Conservation (phyloP, 169 alveolate genomes). For the Theileria orientalis region DNA sequence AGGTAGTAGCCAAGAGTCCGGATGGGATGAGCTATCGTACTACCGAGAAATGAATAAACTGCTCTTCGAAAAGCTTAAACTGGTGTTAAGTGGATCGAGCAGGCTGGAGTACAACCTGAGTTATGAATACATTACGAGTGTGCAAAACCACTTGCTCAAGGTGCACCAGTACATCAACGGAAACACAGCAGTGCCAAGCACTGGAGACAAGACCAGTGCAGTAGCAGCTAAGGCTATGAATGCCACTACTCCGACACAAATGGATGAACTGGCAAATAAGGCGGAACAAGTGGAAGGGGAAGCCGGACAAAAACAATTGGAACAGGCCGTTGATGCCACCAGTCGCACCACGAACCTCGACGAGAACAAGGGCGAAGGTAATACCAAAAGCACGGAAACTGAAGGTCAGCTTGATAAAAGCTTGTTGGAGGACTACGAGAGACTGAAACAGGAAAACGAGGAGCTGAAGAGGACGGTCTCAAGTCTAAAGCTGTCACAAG, state of each 20-base stretch:
- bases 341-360: no score
- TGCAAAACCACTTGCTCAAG: slow-evolving; percentile 43
- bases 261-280: background rate
- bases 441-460: slow-evolving; percentile 21
- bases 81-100: slow-evolving; percentile 11
- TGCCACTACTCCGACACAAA: background rate
- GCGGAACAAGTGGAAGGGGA: background rate
- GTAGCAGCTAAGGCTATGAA: background rate
- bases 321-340: no score
- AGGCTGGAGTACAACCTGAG: slow-evolving; percentile 35
- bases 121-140: slow-evolving; percentile 17
- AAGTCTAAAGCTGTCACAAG: no score
- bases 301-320: background rate
- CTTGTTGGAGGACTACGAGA: background rate
- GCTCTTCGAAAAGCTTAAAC: slow-evolving; percentile 19
- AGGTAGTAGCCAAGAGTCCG: background rate
- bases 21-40: slow-evolving; percentile 10
- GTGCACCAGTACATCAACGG: slow-evolving; percentile 35
- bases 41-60: slow-evolving; percentile 21
- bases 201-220: background rate
- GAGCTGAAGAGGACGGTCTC: background rate
- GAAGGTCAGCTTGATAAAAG: background rate
- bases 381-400: background rate
- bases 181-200: background rate
- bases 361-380: background rate